Evolutionary conservation across 2,329 filamentous ascomycete species (phyloP).

Genomic region (Xylariaceae sp.): DNA sequence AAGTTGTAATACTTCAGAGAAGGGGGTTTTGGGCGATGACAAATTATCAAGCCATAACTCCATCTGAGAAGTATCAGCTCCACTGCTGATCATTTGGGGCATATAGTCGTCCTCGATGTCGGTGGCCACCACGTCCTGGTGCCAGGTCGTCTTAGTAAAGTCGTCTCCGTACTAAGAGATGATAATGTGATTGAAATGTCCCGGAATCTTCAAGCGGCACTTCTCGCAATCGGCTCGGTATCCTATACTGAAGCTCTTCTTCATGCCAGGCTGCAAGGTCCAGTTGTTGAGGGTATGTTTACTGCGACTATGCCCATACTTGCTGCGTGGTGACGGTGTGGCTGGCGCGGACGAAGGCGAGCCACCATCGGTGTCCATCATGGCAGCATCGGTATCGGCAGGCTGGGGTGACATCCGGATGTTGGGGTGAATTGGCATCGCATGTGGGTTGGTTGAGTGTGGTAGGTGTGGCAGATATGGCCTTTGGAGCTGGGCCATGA

Average conservation of each 20-base stretch:
- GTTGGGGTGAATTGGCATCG: slow-evolving; percentile 45
- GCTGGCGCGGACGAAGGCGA: slow-evolving; percentile 43
- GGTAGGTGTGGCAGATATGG: slow-evolving; percentile 44
- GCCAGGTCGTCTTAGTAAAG: slow-evolving; percentile 8
- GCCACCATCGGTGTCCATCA: slow-evolving; percentile 42
- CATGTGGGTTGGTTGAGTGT: slow-evolving; percentile 43
- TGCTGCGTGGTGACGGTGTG: slow-evolving; percentile 56
- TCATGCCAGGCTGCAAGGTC: slow-evolving; percentile 68
- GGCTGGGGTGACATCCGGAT: slow-evolving; percentile 41
- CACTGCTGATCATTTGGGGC: neutral
- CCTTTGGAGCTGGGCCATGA: slow-evolving; percentile 43
- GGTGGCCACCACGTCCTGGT: slow-evolving; percentile 7
- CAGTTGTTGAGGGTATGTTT: slow-evolving; percentile 65
- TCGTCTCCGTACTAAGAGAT: slow-evolving; percentile 55
- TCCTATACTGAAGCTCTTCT: slow-evolving; percentile 77
- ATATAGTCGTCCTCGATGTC: neutral
- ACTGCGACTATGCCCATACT: slow-evolving; percentile 62
- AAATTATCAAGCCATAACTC: neutral
- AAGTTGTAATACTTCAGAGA: neutral
- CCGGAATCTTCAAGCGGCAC: slow-evolving; percentile 74
- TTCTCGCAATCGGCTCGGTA: slow-evolving; percentile 80
- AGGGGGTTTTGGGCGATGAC: neutral
- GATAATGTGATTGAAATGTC: slow-evolving; percentile 82
- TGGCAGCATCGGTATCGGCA: slow-evolving; percentile 37
- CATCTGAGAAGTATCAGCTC: neutral